phyloP scores from a whole-genome alignment of 768 basidiomycete species.

The Psilocybe azurescens region DNA sequence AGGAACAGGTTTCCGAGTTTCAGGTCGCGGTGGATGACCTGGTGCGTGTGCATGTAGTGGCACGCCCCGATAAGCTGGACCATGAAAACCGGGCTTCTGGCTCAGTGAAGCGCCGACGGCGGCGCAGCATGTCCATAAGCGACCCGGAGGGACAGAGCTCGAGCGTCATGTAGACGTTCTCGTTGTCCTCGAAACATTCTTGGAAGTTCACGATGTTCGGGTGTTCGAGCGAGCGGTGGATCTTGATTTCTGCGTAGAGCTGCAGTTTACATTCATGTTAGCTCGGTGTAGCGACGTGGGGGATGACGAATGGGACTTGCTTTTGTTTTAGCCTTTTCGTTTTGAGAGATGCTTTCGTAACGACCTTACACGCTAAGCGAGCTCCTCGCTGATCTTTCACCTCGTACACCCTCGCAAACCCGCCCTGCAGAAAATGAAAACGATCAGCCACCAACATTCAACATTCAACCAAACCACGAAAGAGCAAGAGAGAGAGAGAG shows the following conservation, averaged over 20 bases:
- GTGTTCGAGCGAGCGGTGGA: slow-evolving; percentile 89
- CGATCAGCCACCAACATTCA: neutral
- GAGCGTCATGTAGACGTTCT: slow-evolving; percentile 97
- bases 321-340: slow-evolving; percentile 98
- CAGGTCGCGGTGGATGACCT: slow-evolving; percentile 97
- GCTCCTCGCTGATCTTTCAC: slow-evolving; percentile 73
- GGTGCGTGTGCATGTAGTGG: slow-evolving; percentile 96
- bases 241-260: slow-evolving; percentile 99
- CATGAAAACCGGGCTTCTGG: slow-evolving; percentile 93
- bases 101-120: slow-evolving; percentile 87
- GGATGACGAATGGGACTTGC: slow-evolving; percentile 42
- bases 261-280: slow-evolving; percentile 31
- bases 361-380: slow-evolving; percentile 89
- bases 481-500: neutral
- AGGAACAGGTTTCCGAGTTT: slow-evolving; percentile 97
- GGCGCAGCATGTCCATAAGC: slow-evolving; percentile 89
- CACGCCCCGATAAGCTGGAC: slow-evolving; percentile 95
- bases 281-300: neutral
- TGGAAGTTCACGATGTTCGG: slow-evolving; percentile 92
- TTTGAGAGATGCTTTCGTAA: slow-evolving; percentile 90
- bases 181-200: slow-evolving; percentile 94
- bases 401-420: slow-evolving; percentile 97
- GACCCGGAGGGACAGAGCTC: slow-evolving; percentile 92
- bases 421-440: slow-evolving; percentile 54
- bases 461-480: neutral